These are phyloP conservation scores for Diplodia sapinea DNA, from an alignment of 2,329 filamentous ascomycete genomes.

Conservation along the genomic window DNA sequence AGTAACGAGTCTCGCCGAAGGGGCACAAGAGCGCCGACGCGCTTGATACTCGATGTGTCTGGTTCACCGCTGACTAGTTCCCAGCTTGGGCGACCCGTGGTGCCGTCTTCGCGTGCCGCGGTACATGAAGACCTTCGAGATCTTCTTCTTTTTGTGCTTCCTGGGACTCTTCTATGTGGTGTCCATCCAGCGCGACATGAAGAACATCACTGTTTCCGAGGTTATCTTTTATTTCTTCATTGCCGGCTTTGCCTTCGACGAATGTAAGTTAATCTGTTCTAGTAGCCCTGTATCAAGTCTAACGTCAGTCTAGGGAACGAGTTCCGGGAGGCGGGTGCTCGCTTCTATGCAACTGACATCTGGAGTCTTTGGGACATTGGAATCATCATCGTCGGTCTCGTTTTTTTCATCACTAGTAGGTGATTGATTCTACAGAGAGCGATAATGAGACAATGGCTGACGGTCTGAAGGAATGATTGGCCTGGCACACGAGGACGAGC, in stretches of 20 bases:
- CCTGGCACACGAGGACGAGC: slow-evolving; percentile 62
- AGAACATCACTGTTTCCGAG: slow-evolving; percentile 71
- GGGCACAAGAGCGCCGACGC: too few relatives aligned
- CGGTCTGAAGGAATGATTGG: slow-evolving; percentile 67
- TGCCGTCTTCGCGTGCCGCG: slow-evolving; percentile 78
- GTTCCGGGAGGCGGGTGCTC: slow-evolving; percentile 20
- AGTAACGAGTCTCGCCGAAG: slow-evolving; percentile 18
- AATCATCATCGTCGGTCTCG: slow-evolving; percentile 74
- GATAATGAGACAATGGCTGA: slow-evolving; percentile 14
- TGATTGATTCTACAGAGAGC: slow-evolving; percentile 1
- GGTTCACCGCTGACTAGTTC: background rate
- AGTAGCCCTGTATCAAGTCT: slow-evolving; percentile 30
- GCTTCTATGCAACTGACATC: slow-evolving; percentile 61
- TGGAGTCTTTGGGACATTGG: slow-evolving; percentile 71
- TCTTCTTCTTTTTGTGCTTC: slow-evolving; percentile 78
- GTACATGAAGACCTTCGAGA: slow-evolving; percentile 85
- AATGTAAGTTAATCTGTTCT: slow-evolving; percentile 48
- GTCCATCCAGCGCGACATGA: slow-evolving; percentile 72
- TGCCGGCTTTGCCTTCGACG: slow-evolving; percentile 85
- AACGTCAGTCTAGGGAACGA: slow-evolving; percentile 42
- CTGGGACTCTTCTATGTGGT: slow-evolving; percentile 86
- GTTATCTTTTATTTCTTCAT: slow-evolving; percentile 83
- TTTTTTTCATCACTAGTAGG: slow-evolving; percentile 76
- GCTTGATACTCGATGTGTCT: background rate
- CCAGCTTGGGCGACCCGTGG: slow-evolving; percentile 62